These are phyloP conservation scores for Cyberlindnera xishuangbannaensis DNA, from an alignment of 805 yeast species.

Conservation along the genomic window DNA sequence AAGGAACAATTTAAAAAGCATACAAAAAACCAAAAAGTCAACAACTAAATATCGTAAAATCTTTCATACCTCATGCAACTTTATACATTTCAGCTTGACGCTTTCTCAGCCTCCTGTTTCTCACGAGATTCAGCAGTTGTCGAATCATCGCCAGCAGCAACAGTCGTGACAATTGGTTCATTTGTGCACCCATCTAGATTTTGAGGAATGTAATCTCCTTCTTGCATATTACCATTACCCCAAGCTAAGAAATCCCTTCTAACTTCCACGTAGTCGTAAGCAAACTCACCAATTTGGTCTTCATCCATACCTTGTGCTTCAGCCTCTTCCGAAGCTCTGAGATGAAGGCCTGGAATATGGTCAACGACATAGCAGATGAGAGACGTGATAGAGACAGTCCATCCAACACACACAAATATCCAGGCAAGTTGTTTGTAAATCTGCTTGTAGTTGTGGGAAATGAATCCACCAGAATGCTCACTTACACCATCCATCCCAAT, in stretches of 20 bases:
- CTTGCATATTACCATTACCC: slow-evolving; percentile 25
- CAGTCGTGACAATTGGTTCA: not conserved
- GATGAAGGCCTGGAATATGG: slow-evolving; percentile 72
- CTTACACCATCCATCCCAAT: slow-evolving; percentile 87
- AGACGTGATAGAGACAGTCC: slow-evolving; percentile 70
- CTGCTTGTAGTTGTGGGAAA: slow-evolving; percentile 85
- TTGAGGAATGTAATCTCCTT: slow-evolving; percentile 2
- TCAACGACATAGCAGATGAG: slow-evolving; percentile 68
- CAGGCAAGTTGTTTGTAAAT: slow-evolving; percentile 86
- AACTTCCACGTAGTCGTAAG: slow-evolving; percentile 97
- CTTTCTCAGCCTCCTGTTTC: not conserved
- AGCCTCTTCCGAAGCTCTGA: slow-evolving; percentile 78
- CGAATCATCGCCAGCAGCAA: not conserved
- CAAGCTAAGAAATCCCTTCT: slow-evolving; percentile 75
- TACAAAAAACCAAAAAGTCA: no score
- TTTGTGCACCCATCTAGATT: not conserved
- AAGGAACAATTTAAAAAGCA: no score
- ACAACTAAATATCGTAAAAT: no score
- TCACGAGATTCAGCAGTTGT: not conserved
- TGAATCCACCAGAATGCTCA: slow-evolving; percentile 87
- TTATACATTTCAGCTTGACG: not conserved
- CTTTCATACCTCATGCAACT: no score
- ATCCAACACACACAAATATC: slow-evolving; percentile 68
- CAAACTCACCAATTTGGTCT: slow-evolving; percentile 96
- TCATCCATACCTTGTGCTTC: slow-evolving; percentile 92